phyloP scores from a whole-genome alignment of 2,329 filamentous ascomycete genomes.

The Aspergillus pseudoterreus region DNA sequence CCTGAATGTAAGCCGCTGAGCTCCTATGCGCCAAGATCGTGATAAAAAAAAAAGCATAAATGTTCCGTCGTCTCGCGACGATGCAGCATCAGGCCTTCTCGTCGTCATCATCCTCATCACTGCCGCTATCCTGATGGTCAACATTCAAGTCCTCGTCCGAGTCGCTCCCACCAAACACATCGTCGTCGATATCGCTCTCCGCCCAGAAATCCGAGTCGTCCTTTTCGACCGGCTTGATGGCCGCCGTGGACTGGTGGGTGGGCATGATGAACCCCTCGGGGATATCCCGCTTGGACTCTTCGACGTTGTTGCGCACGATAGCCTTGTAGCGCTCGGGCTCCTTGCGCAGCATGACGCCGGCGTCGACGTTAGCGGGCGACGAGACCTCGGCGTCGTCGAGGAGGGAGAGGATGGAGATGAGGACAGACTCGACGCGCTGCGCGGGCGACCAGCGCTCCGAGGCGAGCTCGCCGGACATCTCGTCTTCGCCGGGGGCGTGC shows the following conservation, averaged over 20 bases:
- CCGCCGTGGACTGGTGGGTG: conserved; percentile 56
- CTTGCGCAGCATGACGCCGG: conserved; percentile 79
- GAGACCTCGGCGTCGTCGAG: conserved; percentile 92
- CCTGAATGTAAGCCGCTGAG: conserved; percentile 2
- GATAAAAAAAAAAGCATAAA: neutral
- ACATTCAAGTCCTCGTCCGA: conserved; percentile 47
- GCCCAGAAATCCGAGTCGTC: conserved; percentile 77
- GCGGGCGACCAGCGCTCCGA: conserved; percentile 92
- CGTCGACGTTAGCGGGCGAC: conserved; percentile 92
- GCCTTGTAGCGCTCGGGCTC: conserved; percentile 65
- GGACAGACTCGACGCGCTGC: conserved; percentile 89
- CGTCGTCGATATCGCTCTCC: conserved; percentile 66
- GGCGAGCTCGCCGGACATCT: conserved; percentile 84
- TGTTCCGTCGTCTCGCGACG: neutral
- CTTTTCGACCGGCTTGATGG: conserved; percentile 56
- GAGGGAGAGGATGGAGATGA: conserved; percentile 86
- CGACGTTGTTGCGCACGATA: conserved; percentile 66
- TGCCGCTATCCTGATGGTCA: conserved; percentile 49
- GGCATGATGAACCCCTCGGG: conserved; percentile 80
- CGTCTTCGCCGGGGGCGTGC: conserved; percentile 85
- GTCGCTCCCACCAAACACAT: conserved; percentile 74
- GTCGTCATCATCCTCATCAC: conserved; percentile 45
- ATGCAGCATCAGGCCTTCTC: neutral
- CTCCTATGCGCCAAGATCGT: conserved; percentile 4
- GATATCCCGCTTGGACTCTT: conserved; percentile 72